phyloP scores from a whole-genome alignment of 768 basidiomycete species.

The Amanita jacksonii region DNA sequence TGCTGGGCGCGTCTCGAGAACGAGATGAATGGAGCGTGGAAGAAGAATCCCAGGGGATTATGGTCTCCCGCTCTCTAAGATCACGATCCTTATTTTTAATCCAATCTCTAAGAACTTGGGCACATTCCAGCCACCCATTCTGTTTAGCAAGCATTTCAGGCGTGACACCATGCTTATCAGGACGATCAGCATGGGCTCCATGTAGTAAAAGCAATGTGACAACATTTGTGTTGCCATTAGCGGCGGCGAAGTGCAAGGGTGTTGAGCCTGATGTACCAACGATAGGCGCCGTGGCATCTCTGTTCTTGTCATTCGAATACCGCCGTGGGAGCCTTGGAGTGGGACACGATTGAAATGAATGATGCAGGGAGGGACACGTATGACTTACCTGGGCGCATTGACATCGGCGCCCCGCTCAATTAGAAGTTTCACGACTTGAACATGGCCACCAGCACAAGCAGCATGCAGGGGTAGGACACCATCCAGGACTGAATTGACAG shows the following conservation, averaged over 20 bases:
- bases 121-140: slow-evolving; percentile 74
- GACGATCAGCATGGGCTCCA: slow-evolving; percentile 71
- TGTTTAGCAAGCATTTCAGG: slow-evolving; percentile 77
- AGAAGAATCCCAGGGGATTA: slow-evolving; percentile 14
- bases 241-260: slow-evolving; percentile 93
- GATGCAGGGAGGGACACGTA: slow-evolving; percentile 9
- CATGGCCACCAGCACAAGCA: slow-evolving; percentile 85
- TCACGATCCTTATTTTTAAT: slow-evolving; percentile 51
- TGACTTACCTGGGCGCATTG: slow-evolving; percentile 78
- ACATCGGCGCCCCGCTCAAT: slow-evolving; percentile 97
- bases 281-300: slow-evolving; percentile 59
- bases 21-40: not conserved
- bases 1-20: slow-evolving; percentile 8
- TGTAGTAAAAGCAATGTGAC: slow-evolving; percentile 73
- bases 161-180: slow-evolving; percentile 89
- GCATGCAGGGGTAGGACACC: slow-evolving; percentile 97
- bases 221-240: slow-evolving; percentile 80
- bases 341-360: slow-evolving; percentile 9
- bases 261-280: slow-evolving; percentile 84
- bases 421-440: slow-evolving; percentile 77
- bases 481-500: slow-evolving; percentile 91
- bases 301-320: slow-evolving; percentile 60
- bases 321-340: slow-evolving; percentile 58
- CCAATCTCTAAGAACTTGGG: slow-evolving; percentile 64
- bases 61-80: slow-evolving; percentile 40